phyloP scores from a whole-genome alignment of 2,329 filamentous ascomycete species.

The Alternaria viburni region DNA sequence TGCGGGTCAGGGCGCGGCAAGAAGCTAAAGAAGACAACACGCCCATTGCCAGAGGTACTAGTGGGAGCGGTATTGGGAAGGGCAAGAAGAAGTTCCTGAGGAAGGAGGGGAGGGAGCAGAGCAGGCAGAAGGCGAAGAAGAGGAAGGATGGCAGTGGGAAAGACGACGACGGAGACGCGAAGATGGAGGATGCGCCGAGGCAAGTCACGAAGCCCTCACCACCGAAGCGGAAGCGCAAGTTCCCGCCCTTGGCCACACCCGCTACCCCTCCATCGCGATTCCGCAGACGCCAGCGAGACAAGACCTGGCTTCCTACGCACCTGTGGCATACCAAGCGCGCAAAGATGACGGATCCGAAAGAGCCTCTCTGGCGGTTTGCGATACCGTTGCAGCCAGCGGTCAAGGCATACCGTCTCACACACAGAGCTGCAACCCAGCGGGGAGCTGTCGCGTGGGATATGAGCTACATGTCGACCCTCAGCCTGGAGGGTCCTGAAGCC shows the following conservation, averaged over 20 bases:
- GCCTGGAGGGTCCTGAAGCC: conserved; percentile 70
- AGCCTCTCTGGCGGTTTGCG: conserved; percentile 88
- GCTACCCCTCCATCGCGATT: conserved; percentile 71
- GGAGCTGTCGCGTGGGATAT: conserved; percentile 90
- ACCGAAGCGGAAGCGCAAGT: conserved; percentile 68
- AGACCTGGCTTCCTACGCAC: conserved; percentile 95
- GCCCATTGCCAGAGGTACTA: conserved; percentile 72
- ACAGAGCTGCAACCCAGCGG: conserved; percentile 75
- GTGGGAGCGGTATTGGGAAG: conserved; percentile 63
- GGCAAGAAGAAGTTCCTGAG: conserved; percentile 61
- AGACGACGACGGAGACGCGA: conserved; percentile 6
- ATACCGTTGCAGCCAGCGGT: conserved; percentile 84
- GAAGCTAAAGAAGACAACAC: conserved; percentile 92
- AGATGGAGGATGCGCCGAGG: conserved; percentile 7
- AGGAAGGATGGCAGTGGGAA: conserved; percentile 50
- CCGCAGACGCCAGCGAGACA: conserved; percentile 82
- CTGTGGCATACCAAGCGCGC: conserved; percentile 92
- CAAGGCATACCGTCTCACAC: conserved; percentile 87
- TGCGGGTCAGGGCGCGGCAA: conserved; percentile 71
- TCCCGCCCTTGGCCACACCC: conserved; percentile 73
- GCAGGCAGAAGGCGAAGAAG: conserved; percentile 68
- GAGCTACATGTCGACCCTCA: conserved; percentile 90
- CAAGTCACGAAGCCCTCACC: conserved; percentile 18
- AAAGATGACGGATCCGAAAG: conserved; percentile 79
- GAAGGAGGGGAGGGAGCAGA: conserved; percentile 75